Conservation (phyloP, 805 yeast species). For the Wickerhamia fluorescens region DNA sequence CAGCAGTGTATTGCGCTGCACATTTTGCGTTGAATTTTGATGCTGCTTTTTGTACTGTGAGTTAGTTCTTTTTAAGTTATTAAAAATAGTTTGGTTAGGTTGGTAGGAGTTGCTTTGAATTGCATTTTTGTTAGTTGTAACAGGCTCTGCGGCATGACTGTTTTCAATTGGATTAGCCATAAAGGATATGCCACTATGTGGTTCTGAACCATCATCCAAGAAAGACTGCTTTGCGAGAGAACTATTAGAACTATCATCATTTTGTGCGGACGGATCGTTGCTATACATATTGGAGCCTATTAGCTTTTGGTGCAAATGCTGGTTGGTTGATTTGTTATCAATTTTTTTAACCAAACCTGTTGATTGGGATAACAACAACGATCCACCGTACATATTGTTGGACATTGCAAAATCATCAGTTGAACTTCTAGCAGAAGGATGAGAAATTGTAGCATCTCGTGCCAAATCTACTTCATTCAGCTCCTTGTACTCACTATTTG, state of each 20-base stretch:
- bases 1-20: not conserved
- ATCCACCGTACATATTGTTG: slow-evolving; percentile 35
- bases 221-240: no score
- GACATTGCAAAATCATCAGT: slow-evolving; percentile 16
- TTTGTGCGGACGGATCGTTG: slow-evolving; percentile 4
- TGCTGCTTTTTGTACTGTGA: slow-evolving; percentile 23
- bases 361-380: slow-evolving; percentile 35
- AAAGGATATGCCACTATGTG: slow-evolving; percentile 28
- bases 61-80: slow-evolving; percentile 34
- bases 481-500: slow-evolving; percentile 2
- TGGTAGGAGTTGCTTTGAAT: slow-evolving; percentile 33
- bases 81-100: slow-evolving; percentile 35
- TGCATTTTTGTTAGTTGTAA: slow-evolving; percentile 24
- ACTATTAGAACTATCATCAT: slow-evolving; percentile 4
- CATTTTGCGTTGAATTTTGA: slow-evolving; percentile 1
- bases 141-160: slow-evolving; percentile 19
- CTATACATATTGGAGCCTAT: slow-evolving; percentile 6
- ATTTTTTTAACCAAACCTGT: slow-evolving; percentile 35
- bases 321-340: slow-evolving; percentile 9
- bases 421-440: slow-evolving; percentile 14
- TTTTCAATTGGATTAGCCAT: slow-evolving; percentile 20
- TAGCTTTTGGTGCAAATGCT: slow-evolving; percentile 4
- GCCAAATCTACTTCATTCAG: no score
- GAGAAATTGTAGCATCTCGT: not conserved
- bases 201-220: no score